A percentile compares a stretch with the other conserved stretches of the same genome.
Conservation (phyloP, 2,329 filamentous ascomycete genomes). For the Fusarium subglutinans region DNA sequence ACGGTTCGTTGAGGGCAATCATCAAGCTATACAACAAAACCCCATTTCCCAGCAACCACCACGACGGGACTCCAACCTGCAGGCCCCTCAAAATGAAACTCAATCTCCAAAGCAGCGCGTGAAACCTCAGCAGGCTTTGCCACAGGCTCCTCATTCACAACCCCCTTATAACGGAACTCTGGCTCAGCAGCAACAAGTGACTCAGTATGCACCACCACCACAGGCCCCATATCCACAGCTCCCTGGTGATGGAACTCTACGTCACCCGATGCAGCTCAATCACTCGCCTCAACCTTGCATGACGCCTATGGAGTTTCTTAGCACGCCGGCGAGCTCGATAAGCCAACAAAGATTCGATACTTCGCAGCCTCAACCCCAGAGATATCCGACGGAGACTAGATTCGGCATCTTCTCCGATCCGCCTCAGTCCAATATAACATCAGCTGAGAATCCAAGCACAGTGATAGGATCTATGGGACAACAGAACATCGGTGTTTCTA, state of each 20-base stretch:
- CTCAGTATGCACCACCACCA: neutral
- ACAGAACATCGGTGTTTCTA: neutral
- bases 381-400: neutral
- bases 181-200: no score
- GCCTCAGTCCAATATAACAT: accelerated
- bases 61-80: accelerated
- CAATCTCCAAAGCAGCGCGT: neutral
- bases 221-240: neutral
- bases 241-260: no score
- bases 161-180: no score
- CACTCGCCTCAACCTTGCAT: neutral
- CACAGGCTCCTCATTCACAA: neutral
- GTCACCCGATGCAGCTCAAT: accelerated
- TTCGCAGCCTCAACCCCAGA: neutral
- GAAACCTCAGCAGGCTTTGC: neutral
- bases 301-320: neutral
- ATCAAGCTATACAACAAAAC: neutral
- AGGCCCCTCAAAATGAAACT: neutral
- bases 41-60: neutral
- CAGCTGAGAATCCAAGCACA: neutral
- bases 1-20: no score
- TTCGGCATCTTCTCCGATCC: accelerated
- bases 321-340: neutral
- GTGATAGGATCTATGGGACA: neutral
- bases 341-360: neutral